Evolutionary conservation across 2,329 filamentous ascomycete genomes (phyloP), one percentile per base, ranked within the genome.

Genomic region (Aspergillus luchuensis): DNA sequence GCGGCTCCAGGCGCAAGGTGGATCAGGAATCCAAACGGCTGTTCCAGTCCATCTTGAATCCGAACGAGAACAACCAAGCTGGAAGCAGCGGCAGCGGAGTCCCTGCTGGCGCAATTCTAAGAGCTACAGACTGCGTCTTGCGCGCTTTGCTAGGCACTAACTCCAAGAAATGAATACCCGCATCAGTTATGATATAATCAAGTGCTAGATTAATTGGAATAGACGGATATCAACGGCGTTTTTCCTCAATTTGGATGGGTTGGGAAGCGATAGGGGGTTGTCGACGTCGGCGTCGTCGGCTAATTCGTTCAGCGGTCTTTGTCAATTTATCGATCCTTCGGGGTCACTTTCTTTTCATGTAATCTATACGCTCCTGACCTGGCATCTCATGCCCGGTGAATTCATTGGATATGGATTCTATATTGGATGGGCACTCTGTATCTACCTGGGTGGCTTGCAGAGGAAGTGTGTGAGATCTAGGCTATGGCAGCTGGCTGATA

Each of bases 1-100:
- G 56, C 10, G 59, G 21, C 5, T 39, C 63, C 7, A 59, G 66
- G 41, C 66, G 56, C 43, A 78, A 75, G 43, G 66, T 77, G 19
- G 74, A 78, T 47, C 68, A 66, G n/a, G 76, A 78, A 56, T 66
- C 72, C 8, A 78, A 75, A 58, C 71, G 69, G n/a, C 62, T 78
- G 30, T 79, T 79, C 47, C 67, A 73, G 51, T 68, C 67, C n/a
- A 60, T 79, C 51, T 59, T 78, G 8, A 69, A 54, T 41, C 70
- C 70, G 36, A 61, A 66, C 21, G 56, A 36, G 25, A 30, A 54
- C 23, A 50, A 39, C 5, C 56, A 47, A 36, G 19, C 53, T 39
- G 58, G 23, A 53, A 54, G 47, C 17, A 59, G 60, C 21, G 59
- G 60, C 43, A 64, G 64, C 13, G 66, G 64, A 15, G 39, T 68